These are phyloP conservation scores for Claviceps capensis DNA, from an alignment of 2,329 filamentous ascomycete genomes.

Conservation along the genomic window DNA sequence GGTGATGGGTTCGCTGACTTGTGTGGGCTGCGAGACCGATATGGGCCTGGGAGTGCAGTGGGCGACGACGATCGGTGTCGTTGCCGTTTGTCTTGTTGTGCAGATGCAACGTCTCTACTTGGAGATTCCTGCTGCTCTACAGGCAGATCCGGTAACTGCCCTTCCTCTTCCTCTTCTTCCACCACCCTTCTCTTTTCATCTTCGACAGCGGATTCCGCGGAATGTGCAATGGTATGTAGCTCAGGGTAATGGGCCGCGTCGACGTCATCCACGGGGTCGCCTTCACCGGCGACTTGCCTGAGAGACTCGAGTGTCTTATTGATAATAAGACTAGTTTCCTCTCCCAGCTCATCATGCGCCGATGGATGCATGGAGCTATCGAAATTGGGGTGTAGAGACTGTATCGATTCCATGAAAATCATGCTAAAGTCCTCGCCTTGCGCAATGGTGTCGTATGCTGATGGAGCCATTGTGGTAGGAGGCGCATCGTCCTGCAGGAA, in stretches of 20 bases:
- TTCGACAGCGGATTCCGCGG: not conserved
- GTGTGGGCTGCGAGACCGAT: slow-evolving; percentile 23
- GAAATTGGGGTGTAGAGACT: slow-evolving; percentile 32
- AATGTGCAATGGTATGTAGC: not conserved
- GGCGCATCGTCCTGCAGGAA: slow-evolving; percentile 5
- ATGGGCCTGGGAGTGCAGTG: slow-evolving; percentile 13
- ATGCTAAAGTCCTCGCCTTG: slow-evolving; percentile 45
- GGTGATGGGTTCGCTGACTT: slow-evolving; percentile 16
- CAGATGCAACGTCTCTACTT: not conserved
- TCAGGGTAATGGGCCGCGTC: slow-evolving; percentile 5
- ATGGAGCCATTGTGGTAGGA: slow-evolving; percentile 10
- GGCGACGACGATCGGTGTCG: slow-evolving; percentile 9
- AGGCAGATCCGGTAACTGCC: slow-evolving; percentile 2
- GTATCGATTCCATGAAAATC: slow-evolving; percentile 42
- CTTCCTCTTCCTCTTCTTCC: not conserved
- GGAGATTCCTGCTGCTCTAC: slow-evolving; percentile 8
- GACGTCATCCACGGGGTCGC: not conserved
- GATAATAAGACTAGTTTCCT: slow-evolving; percentile 43
- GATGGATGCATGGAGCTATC: slow-evolving; percentile 19
- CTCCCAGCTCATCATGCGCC: slow-evolving; percentile 33
- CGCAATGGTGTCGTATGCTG: slow-evolving; percentile 27
- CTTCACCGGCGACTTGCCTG: slow-evolving; percentile 18
- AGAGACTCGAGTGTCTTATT: slow-evolving; percentile 40
- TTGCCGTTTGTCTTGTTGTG: not conserved
- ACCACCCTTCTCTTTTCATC: not conserved